These are phyloP conservation scores for Beauveria varroae DNA, from an alignment of 2,329 filamentous ascomycete genomes.

Conservation along the genomic window DNA sequence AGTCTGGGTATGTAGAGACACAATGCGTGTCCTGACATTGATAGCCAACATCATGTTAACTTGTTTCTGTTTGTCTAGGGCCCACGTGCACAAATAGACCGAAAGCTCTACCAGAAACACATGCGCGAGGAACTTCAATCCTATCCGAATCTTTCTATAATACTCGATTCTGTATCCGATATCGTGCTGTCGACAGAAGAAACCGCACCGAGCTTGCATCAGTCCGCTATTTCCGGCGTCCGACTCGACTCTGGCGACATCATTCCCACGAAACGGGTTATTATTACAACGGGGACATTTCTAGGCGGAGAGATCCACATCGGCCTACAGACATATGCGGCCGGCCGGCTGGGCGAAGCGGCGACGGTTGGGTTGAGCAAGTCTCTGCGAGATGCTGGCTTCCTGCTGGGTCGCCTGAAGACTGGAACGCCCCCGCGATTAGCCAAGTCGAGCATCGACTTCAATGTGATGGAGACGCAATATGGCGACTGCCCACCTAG, in stretches of 20 bases:
- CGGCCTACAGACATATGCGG: conserved; percentile 73
- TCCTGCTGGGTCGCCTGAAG: conserved; percentile 83
- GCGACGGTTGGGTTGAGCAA: conserved; percentile 90
- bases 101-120: conserved; percentile 76
- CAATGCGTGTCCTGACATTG: neutral
- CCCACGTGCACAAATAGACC: conserved; percentile 90
- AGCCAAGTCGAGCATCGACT: conserved; percentile 76
- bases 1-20: conserved; percentile 58
- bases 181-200: conserved; percentile 58
- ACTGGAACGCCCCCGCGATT: conserved; percentile 91
- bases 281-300: conserved; percentile 96
- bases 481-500: conserved; percentile 75
- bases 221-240: conserved; percentile 75
- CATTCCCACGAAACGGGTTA: conserved; percentile 69
- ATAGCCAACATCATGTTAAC: neutral
- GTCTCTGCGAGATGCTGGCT: conserved; percentile 80
- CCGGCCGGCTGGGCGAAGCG: conserved; percentile 87
- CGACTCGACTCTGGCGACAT: conserved; percentile 81
- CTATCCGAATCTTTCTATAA: conserved; percentile 72
- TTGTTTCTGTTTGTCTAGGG: conserved; percentile 39
- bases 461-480: conserved; percentile 62
- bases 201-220: conserved; percentile 30
- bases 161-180: conserved; percentile 85
- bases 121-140: conserved; percentile 79
- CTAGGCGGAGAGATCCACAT: conserved; percentile 95